A percentile compares a stretch with the other conserved stretches of the same genome.
Conservation (phyloP, 1,284 basidiomycete species). For the Cryptococcus neoformans region DNA sequence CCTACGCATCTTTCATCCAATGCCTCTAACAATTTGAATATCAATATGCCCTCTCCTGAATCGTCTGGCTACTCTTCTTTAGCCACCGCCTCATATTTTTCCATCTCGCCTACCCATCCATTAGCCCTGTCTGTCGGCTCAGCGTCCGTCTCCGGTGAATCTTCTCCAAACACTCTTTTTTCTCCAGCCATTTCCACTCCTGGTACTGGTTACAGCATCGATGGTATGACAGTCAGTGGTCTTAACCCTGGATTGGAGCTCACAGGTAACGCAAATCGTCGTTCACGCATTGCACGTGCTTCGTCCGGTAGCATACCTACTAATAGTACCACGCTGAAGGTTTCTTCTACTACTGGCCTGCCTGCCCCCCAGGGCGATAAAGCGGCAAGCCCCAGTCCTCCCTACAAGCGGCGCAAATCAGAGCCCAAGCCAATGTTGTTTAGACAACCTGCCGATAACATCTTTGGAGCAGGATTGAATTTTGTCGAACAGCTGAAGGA, state of each 20-base stretch:
- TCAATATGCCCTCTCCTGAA: conserved; percentile 22
- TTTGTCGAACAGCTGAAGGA: neutral
- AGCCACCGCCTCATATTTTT: conserved; percentile 15
- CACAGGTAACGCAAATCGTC: neutral
- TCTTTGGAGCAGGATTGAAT: neutral
- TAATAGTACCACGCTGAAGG: neutral
- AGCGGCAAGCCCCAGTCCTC: conserved; percentile 5
- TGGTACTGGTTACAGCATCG: conserved; percentile 5
- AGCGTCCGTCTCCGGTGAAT: conserved; percentile 22
- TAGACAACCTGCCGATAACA: conserved; percentile 1
- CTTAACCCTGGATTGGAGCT: neutral
- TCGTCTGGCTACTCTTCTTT: conserved; percentile 21
- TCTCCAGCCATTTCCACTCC: conserved; percentile 18
- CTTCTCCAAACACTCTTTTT: conserved; percentile 19
- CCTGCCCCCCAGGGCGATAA: neutral
- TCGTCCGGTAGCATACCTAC: neutral
- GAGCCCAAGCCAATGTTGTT: conserved; percentile 26
- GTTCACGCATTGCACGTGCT: neutral
- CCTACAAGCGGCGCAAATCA: conserved; percentile 36
- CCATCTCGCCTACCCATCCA: conserved; percentile 12
- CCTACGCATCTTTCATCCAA: conserved; percentile 4
- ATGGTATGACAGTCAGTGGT: neutral
- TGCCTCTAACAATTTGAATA: conserved; percentile 7
- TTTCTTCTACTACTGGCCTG: neutral
- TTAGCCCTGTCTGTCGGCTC: conserved; percentile 11